phyloP scores from a whole-genome alignment of 345 rosid genomes.

The Citropsis articulata region DNA sequence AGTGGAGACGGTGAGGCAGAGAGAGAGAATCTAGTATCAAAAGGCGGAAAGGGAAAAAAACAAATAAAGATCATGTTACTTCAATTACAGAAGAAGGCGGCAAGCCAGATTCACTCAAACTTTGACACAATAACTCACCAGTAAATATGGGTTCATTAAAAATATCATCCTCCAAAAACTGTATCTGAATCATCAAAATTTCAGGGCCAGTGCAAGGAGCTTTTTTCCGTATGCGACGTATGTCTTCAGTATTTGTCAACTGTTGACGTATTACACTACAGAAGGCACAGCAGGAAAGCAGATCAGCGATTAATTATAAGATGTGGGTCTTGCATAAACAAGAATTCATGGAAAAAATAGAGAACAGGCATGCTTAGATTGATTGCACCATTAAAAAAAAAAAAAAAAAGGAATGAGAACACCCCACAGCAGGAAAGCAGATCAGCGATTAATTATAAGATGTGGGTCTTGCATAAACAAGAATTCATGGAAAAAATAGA shows the following conservation, averaged over 20 bases:
- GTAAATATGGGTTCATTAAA: slow-evolving; percentile 61
- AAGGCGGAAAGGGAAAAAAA: neutral
- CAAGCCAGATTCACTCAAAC: slow-evolving; percentile 2
- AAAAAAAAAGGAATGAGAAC: no score
- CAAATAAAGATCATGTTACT: neutral
- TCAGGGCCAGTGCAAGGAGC: slow-evolving; percentile 97
- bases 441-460: slow-evolving; percentile 18
- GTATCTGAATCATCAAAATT: slow-evolving; percentile 81
- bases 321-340: neutral
- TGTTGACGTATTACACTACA: slow-evolving; percentile 86
- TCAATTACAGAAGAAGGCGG: neutral
- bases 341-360: neutral
- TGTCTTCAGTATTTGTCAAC: slow-evolving; percentile 77
- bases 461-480: neutral
- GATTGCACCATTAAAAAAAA: neutral
- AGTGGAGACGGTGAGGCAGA: no score
- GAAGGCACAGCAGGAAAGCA: slow-evolving; percentile 25
- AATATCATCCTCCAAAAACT: slow-evolving; percentile 69
- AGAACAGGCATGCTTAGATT: neutral
- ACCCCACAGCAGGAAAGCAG: slow-evolving; percentile 24
- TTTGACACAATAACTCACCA: slow-evolving; percentile 52
- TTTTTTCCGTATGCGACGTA: slow-evolving; percentile 92
- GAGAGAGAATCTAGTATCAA: neutral
- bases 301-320: slow-evolving; percentile 18
- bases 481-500: neutral